A percentile compares a stretch with the other conserved stretches of the same genome.
Evolutionary conservation across 495 filamentous ascomycete species (phyloP).

Genomic region (Hypoxylon crocopeplum): DNA sequence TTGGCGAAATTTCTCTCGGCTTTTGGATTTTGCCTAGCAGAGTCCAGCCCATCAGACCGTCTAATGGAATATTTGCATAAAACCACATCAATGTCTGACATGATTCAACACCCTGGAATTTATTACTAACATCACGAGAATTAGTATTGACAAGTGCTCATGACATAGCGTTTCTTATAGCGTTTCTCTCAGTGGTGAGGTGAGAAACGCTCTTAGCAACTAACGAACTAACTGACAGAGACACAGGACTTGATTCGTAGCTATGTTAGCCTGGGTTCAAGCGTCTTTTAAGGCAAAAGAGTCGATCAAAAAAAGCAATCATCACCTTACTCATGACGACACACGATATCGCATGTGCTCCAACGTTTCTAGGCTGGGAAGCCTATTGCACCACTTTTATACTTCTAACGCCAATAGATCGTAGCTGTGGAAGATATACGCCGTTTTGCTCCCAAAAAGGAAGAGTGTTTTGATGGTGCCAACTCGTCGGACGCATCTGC

Average conservation of each 20-base stretch:
- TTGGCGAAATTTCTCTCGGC: conserved; percentile 10
- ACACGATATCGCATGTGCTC: background rate
- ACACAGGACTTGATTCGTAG: too few species aligned
- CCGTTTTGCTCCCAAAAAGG: background rate
- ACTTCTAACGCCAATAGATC: background rate
- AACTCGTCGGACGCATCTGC: conserved; percentile 28
- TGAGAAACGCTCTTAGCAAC: background rate
- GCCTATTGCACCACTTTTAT: background rate
- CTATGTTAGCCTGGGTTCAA: background rate
- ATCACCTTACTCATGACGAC: conserved; percentile 5
- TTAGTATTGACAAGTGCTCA: conserved; percentile 1
- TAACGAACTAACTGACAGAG: background rate
- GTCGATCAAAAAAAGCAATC: background rate
- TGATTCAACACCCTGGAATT: conserved; percentile 15
- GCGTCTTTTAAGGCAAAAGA: background rate
- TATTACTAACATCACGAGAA: conserved; percentile 4
- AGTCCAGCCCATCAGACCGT: background rate
- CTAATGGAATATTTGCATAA: conserved; percentile 8
- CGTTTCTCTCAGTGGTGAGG: background rate
- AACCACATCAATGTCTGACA: background rate
- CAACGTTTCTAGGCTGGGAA: background rate
- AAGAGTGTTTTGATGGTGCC: conserved; percentile 11
- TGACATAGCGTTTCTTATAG: background rate
- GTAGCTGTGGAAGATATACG: background rate
- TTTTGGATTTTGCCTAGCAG: conserved; percentile 15